These are phyloP conservation scores for Cornus florida DNA, from an alignment of 148 eudicot genomes.

Conservation along the genomic window DNA sequence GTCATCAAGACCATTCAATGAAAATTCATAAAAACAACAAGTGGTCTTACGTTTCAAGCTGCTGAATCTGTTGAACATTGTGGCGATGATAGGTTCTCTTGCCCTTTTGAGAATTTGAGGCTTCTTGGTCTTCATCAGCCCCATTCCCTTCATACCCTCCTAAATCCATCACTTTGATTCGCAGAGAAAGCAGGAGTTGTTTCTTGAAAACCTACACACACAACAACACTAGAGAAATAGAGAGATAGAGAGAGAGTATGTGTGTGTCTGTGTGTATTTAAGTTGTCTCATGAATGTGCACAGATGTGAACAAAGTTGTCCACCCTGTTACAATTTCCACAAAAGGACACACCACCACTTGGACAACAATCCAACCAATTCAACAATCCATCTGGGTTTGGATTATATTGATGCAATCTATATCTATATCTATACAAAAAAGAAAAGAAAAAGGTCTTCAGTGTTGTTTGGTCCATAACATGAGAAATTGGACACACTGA, in stretches of 20 bases:
- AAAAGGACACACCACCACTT: conserved; percentile 2
- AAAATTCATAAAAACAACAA: neutral
- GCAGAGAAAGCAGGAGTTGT: neutral
- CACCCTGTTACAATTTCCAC: neutral
- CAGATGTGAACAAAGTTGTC: neutral
- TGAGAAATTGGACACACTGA: no score
- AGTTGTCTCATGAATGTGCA: neutral
- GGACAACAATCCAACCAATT: neutral
- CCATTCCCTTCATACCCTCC: conserved; percentile 16
- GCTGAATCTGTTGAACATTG: conserved; percentile 32
- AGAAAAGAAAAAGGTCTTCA: no score
- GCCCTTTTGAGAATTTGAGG: conserved; percentile 6
- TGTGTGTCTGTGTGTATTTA: neutral
- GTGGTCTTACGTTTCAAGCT: conserved; percentile 37
- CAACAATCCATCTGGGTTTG: neutral
- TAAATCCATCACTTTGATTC: conserved; percentile 13
- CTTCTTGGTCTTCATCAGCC: conserved; percentile 24
- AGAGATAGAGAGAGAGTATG: neutral
- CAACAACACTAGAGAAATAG: neutral
- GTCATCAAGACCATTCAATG: conserved; percentile 5
- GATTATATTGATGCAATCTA: no score
- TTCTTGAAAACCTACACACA: neutral
- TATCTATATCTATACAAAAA: no score
- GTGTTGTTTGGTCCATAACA: no score
- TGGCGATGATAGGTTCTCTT: conserved; percentile 31